These are phyloP conservation scores for Kockiozyma suomiensis DNA, from an alignment of 805 yeast species.

Conservation along the genomic window DNA sequence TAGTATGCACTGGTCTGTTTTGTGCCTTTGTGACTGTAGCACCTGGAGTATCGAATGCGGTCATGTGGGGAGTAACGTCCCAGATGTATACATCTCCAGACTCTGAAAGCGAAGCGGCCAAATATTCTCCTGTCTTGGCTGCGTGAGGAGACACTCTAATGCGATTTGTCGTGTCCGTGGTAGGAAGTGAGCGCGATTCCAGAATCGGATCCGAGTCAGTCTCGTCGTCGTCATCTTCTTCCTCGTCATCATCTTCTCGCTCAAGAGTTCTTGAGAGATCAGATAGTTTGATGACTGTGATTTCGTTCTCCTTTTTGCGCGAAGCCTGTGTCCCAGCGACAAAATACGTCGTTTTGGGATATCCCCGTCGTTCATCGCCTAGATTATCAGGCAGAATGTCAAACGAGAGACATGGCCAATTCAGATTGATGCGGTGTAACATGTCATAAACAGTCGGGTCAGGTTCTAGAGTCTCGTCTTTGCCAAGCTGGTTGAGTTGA, in stretches of 20 bases:
- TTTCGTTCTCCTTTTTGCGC: slow-evolving; percentile 82
- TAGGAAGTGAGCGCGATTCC: slow-evolving; percentile 78
- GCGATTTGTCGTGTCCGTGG: slow-evolving; percentile 85
- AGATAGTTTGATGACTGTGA: slow-evolving; percentile 79
- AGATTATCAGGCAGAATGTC: slow-evolving; percentile 84
- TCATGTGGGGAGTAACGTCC: slow-evolving; percentile 77
- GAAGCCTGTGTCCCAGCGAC: slow-evolving; percentile 95
- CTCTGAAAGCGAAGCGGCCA: slow-evolving; percentile 87
- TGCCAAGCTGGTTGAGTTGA: slow-evolving; percentile 86
- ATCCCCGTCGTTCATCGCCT: slow-evolving; percentile 85
- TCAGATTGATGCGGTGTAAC: slow-evolving; percentile 89
- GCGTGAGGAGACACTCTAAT: slow-evolving; percentile 82
- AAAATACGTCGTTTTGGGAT: slow-evolving; percentile 82
- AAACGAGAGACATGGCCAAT: slow-evolving; percentile 96
- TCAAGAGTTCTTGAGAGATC: slow-evolving; percentile 83
- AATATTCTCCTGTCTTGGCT: slow-evolving; percentile 69
- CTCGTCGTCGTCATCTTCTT: slow-evolving; percentile 60
- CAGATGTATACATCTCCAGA: slow-evolving; percentile 85
- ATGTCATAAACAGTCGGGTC: slow-evolving; percentile 95
- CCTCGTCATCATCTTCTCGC: slow-evolving; percentile 78
- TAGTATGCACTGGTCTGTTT: slow-evolving; percentile 79
- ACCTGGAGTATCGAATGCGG: slow-evolving; percentile 89
- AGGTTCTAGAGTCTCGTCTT: slow-evolving; percentile 94
- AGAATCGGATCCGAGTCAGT: slow-evolving; percentile 76
- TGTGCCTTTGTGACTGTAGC: slow-evolving; percentile 72